Evolutionary conservation across 768 basidiomycete species (phyloP).

Genomic region (Auricularia cornea): DNA sequence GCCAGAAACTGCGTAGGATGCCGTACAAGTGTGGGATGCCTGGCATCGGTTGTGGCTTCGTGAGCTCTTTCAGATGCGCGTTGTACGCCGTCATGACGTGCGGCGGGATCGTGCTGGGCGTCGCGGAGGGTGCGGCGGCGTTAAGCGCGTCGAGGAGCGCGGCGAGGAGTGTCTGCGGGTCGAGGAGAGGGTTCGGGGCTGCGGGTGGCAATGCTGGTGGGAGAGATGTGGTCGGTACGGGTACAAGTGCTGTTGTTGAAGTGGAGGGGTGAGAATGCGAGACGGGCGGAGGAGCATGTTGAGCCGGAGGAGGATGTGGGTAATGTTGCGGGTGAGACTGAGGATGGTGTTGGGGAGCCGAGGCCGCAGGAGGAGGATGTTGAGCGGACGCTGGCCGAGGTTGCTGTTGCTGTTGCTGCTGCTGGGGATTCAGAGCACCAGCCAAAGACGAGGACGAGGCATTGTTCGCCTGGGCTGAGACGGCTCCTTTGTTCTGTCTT

Average conservation of each 20-base stretch:
- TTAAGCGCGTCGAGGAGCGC: background rate
- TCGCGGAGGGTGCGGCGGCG: constrained; percentile 24
- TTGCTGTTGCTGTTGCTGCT: background rate
- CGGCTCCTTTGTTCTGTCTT: background rate
- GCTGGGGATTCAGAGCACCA: background rate
- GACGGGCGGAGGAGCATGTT: background rate
- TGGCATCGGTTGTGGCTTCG: constrained; percentile 35
- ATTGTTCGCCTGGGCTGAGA: background rate
- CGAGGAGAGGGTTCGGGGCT: background rate
- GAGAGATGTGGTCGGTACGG: background rate
- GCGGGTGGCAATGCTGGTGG: background rate
- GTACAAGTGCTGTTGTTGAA: background rate
- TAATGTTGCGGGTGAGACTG: background rate
- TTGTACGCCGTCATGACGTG: constrained; percentile 72
- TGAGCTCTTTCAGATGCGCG: constrained; percentile 48
- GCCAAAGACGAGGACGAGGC: background rate
- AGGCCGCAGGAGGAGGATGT: background rate
- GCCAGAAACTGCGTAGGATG: constrained; percentile 76
- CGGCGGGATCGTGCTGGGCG: constrained; percentile 36
- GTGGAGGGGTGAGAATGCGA: background rate
- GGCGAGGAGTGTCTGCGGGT: background rate
- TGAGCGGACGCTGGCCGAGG: background rate
- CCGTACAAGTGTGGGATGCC: constrained; percentile 66
- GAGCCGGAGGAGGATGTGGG: background rate
- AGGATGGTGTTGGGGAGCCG: background rate